Percentiles rank a stretch among this genome's conserved stretches.
phyloP scores from a whole-genome alignment of 2,329 filamentous ascomycete genomes.

The Botrytis deweyae region DNA sequence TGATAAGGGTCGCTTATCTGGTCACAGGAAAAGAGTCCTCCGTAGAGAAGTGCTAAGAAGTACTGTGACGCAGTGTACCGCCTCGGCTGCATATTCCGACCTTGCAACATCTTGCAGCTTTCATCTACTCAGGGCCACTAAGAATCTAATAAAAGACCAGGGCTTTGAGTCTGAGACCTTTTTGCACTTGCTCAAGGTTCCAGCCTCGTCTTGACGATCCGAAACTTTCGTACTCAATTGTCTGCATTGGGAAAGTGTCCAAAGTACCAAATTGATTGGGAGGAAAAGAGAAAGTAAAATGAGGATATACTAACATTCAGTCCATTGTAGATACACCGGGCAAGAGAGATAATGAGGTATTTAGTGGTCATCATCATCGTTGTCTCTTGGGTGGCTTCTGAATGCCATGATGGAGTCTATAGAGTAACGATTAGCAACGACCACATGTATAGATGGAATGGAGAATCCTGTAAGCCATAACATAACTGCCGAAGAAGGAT shows the following conservation, averaged over 20 bases:
- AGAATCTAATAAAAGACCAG: slow-evolving; percentile 17
- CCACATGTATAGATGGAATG: neutral
- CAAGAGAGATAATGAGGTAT: neutral
- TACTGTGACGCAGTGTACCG: slow-evolving; percentile 13
- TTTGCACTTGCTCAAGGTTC: slow-evolving; percentile 20
- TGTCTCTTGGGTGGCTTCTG: slow-evolving; percentile 21
- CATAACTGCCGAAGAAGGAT: neutral
- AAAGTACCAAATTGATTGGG: neutral
- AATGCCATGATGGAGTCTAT: slow-evolving; percentile 12
- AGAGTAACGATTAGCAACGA: neutral
- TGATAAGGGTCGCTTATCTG: slow-evolving; percentile 22
- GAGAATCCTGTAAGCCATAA: neutral
- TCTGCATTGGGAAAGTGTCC: slow-evolving; percentile 7
- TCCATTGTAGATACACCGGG: slow-evolving; percentile 7
- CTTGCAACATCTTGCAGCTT: slow-evolving; percentile 14
- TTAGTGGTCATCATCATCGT: slow-evolving; percentile 22
- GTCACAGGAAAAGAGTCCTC: neutral
- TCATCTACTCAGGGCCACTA: slow-evolving; percentile 13
- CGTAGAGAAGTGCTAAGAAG: neutral
- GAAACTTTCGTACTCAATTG: slow-evolving; percentile 5
- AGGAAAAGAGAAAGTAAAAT: neutral
- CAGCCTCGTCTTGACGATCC: slow-evolving; percentile 20
- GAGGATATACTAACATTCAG: slow-evolving; percentile 15
- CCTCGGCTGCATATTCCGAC: slow-evolving; percentile 8
- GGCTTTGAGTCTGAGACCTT: slow-evolving; percentile 10